A percentile compares a stretch with the other conserved stretches of the same genome.
Conservation (phyloP, 345 rosid genomes). For the Jatropha curcas region DNA sequence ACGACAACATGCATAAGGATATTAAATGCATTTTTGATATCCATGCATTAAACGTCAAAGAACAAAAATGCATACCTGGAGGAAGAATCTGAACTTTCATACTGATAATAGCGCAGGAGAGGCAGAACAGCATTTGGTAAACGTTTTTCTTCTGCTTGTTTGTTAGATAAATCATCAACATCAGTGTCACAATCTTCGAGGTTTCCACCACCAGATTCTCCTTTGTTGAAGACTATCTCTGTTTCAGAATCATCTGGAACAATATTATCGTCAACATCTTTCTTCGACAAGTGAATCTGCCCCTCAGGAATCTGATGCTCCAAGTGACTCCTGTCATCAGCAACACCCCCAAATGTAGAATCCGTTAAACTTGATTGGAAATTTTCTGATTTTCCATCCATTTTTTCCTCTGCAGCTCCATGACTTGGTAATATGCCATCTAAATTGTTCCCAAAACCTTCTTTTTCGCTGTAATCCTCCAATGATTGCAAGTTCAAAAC, state of each 20-base stretch:
- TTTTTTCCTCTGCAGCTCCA: conserved; percentile 32
- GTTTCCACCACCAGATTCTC: conserved; percentile 35
- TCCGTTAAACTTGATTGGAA: conserved; percentile 35
- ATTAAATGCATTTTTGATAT: neutral
- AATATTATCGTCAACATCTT: conserved; percentile 27
- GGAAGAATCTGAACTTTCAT: conserved; percentile 79
- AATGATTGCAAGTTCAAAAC: conserved; percentile 50
- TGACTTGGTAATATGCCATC: conserved; percentile 29
- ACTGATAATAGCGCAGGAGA: conserved; percentile 60
- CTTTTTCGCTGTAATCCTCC: conserved; percentile 33
- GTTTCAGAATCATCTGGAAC: conserved; percentile 34
- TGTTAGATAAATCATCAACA: conserved; percentile 43
- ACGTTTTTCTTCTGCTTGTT: conserved; percentile 54
- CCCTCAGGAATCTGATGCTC: conserved; percentile 39
- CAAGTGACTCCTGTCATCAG: conserved; percentile 33
- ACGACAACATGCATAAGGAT: neutral
- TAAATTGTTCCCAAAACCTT: conserved; percentile 25
- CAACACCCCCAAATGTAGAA: conserved; percentile 37
- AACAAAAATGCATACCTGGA: conserved; percentile 52
- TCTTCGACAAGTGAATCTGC: conserved; percentile 31
- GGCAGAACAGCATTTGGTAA: conserved; percentile 60
- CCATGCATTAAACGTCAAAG: neutral
- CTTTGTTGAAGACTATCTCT: conserved; percentile 34
- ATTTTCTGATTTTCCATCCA: conserved; percentile 27
- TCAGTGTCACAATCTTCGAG: conserved; percentile 37